Evolutionary conservation across 331 rosid species (phyloP).

Genomic region (Phaseolus coccineus): DNA sequence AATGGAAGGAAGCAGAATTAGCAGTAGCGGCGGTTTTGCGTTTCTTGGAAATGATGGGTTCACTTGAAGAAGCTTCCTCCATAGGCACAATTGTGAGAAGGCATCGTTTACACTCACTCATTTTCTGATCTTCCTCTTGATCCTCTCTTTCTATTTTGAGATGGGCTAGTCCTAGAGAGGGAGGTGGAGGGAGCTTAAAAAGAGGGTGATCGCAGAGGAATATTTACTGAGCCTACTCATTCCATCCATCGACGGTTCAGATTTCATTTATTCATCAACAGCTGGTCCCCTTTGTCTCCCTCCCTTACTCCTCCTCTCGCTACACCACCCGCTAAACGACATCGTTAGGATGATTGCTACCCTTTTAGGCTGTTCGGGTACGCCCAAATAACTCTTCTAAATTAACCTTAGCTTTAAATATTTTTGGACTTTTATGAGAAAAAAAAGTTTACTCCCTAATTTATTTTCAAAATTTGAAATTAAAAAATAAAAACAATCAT

Average conservation of each 20-base stretch:
- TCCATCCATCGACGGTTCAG: conserved; percentile 39
- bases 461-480: background rate
- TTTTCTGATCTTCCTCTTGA: background rate
- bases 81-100: conserved; percentile 36
- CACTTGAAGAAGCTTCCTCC: conserved; percentile 51
- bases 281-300: conserved; percentile 37
- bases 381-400: background rate
- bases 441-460: background rate
- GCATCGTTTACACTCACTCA: conserved; percentile 65
- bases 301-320: background rate
- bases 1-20: conserved; percentile 22
- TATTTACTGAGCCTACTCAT: conserved; percentile 32
- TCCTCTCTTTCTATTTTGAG: conserved; percentile 22
- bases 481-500: background rate
- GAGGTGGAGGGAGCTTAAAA: conserved; percentile 41
- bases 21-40: conserved; percentile 47
- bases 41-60: conserved; percentile 55
- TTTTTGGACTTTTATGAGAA: too few species aligned
- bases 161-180: background rate
- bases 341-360: conserved; percentile 25
- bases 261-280: conserved; percentile 6
- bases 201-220: conserved; percentile 45
- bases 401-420: background rate
- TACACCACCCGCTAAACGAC: conserved; percentile 17
- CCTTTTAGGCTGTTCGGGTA: conserved; percentile 33